phyloP scores from a whole-genome alignment of 2,329 filamentous ascomycete species.

The Zasmidium angulare region DNA sequence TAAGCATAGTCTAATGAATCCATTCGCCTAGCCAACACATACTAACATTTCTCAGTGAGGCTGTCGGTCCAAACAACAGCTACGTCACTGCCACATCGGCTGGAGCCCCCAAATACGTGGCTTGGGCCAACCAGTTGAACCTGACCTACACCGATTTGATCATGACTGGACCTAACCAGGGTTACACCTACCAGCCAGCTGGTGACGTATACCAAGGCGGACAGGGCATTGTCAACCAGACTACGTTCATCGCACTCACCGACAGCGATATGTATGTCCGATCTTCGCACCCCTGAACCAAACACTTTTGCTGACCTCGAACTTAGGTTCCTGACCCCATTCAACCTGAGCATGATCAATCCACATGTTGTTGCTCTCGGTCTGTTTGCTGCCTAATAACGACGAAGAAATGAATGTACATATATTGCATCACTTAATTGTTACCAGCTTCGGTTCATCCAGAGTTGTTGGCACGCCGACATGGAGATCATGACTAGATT shows the following conservation, averaged over 20 bases:
- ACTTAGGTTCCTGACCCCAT: conserved; percentile 60
- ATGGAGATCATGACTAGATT: too few relatives aligned
- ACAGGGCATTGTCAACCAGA: conserved; percentile 67
- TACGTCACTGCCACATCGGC: conserved; percentile 67
- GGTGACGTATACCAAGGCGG: conserved; percentile 66
- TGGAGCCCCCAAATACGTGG: conserved; percentile 62
- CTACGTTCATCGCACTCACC: conserved; percentile 76
- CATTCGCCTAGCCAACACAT: too few relatives aligned
- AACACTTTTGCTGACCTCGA: too few relatives aligned
- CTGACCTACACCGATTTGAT: conserved; percentile 57
- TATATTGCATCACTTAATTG: too few relatives aligned
- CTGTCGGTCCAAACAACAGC: conserved; percentile 77
- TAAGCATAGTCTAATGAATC: too few relatives aligned
- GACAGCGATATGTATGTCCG: conserved; percentile 60
- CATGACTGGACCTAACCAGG: conserved; percentile 61
- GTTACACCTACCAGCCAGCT: conserved; percentile 72
- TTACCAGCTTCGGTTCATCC: too few relatives aligned
- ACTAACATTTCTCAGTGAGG: conserved; percentile 38
- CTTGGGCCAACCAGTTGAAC: conserved; percentile 73
- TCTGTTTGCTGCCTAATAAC: conserved; percentile 67
- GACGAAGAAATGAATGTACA: too few relatives aligned
- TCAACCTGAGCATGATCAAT: conserved; percentile 73
- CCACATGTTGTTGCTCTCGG: conserved; percentile 73
- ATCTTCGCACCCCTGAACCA: too few relatives aligned
- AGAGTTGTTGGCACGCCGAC: too few relatives aligned